Percentiles rank a stretch among this genome's conserved stretches.
Evolutionary conservation across 805 yeast genomes (phyloP).

Genomic region (Saccharomycopsis malanga): DNA sequence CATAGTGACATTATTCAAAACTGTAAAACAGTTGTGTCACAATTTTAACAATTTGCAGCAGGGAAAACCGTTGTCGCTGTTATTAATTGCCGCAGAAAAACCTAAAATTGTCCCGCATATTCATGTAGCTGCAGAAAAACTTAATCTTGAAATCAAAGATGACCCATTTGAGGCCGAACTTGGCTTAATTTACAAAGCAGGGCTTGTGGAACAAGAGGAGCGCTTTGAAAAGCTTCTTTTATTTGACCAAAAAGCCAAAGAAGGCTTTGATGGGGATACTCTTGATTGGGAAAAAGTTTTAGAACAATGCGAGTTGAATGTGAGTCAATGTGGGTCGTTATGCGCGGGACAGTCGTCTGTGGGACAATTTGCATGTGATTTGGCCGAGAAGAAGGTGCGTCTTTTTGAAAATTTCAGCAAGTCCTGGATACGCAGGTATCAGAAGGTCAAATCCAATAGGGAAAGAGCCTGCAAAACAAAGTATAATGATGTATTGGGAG

Average conservation of each 20-base stretch:
- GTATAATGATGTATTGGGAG: conserved; percentile 2
- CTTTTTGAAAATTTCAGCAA: conserved; percentile 33
- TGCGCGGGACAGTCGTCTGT: background rate
- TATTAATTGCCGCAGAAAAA: conserved; percentile 23
- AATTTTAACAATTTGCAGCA: conserved; percentile 35
- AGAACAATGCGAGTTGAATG: background rate
- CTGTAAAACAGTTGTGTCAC: conserved; percentile 37
- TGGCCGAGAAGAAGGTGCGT: conserved; percentile 26
- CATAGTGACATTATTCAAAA: conserved; percentile 40
- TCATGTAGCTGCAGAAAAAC: conserved; percentile 33
- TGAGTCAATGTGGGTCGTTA: background rate
- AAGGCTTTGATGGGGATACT: background rate
- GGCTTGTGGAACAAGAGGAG: conserved; percentile 48
- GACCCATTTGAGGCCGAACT: conserved; percentile 61
- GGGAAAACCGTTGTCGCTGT: conserved; percentile 26
- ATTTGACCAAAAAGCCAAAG: conserved; percentile 23
- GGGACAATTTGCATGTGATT: conserved; percentile 20
- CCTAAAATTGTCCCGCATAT: conserved; percentile 36
- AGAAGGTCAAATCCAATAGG: conserved; percentile 25
- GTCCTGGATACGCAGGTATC: conserved; percentile 33
- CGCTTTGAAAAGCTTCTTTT: conserved; percentile 36
- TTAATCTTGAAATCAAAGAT: conserved; percentile 48
- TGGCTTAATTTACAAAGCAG: conserved; percentile 50
- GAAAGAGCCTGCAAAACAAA: background rate
- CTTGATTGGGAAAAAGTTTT: background rate